These are phyloP conservation scores for Chrysosporium keratinophilum DNA, from an alignment of 2,329 filamentous ascomycete species.

Conservation along the genomic window DNA sequence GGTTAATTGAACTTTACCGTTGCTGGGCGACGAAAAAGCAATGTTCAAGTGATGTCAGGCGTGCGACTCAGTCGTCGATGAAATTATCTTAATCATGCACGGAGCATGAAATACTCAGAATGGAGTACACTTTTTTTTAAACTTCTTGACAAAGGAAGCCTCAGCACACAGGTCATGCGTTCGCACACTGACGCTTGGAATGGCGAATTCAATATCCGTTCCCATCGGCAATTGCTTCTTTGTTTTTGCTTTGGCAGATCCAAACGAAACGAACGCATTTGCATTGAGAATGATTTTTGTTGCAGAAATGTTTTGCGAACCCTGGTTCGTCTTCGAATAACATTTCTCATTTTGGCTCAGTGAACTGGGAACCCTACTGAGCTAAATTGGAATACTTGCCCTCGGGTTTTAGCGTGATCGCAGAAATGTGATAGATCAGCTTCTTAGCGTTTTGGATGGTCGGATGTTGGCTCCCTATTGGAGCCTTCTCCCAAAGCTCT, in stretches of 20 bases:
- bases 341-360: background rate
- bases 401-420: background rate
- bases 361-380: background rate
- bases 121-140: background rate
- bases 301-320: background rate
- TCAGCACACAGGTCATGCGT: background rate
- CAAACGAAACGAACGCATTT: background rate
- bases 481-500: background rate
- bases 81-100: background rate
- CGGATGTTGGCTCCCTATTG: background rate
- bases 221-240: background rate
- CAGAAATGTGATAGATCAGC: slow-evolving; percentile 7
- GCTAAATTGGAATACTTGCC: slow-evolving; percentile 5
- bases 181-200: background rate
- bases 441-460: background rate
- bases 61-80: background rate
- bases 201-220: background rate
- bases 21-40: background rate
- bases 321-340: background rate
- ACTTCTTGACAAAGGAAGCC: background rate
- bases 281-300: background rate
- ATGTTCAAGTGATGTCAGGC: background rate
- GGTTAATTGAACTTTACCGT: background rate
- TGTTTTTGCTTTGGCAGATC: background rate
- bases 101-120: background rate